These are phyloP conservation scores for Diaporthe sp. DNA, from an alignment of 2,329 filamentous ascomycete genomes.

Conservation along the genomic window DNA sequence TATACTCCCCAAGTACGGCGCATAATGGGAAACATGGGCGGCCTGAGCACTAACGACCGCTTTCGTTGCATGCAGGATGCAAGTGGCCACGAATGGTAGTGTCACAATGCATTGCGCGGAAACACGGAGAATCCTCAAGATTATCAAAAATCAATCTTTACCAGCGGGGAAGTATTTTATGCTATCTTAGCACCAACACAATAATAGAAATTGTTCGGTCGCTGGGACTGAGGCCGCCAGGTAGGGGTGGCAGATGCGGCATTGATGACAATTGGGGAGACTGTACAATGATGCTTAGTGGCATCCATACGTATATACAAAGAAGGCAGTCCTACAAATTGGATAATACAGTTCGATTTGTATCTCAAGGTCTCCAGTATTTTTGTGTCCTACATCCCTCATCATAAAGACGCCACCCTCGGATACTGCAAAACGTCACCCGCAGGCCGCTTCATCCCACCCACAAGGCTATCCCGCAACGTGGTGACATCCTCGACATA, in stretches of 20 bases:
- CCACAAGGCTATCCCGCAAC: not conserved
- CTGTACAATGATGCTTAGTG: not conserved
- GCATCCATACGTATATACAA: not conserved
- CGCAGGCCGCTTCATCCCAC: not conserved
- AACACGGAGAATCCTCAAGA: too few relatives aligned
- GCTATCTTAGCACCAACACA: too few relatives aligned
- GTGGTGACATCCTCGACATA: constrained; percentile 34
- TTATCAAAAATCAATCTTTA: too few relatives aligned
- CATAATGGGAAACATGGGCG: not conserved
- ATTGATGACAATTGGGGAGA: not conserved
- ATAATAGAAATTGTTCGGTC: too few relatives aligned
- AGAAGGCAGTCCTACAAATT: not conserved
- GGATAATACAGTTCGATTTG: not conserved
- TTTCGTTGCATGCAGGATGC: too few relatives aligned
- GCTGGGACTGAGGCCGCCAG: too few relatives aligned
- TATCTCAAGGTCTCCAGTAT: not conserved
- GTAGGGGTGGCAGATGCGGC: not conserved
- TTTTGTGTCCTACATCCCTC: too few relatives aligned
- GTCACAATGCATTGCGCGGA: too few relatives aligned
- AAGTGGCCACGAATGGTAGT: too few relatives aligned
- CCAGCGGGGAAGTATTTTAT: too few relatives aligned
- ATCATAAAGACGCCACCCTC: constrained; percentile 1
- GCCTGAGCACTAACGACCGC: too few relatives aligned
- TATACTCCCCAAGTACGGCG: not conserved
- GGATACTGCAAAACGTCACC: not conserved